Evolutionary conservation across 2,329 filamentous ascomycete species (phyloP).

Genomic region (Dendrostoma leiphaemia): DNA sequence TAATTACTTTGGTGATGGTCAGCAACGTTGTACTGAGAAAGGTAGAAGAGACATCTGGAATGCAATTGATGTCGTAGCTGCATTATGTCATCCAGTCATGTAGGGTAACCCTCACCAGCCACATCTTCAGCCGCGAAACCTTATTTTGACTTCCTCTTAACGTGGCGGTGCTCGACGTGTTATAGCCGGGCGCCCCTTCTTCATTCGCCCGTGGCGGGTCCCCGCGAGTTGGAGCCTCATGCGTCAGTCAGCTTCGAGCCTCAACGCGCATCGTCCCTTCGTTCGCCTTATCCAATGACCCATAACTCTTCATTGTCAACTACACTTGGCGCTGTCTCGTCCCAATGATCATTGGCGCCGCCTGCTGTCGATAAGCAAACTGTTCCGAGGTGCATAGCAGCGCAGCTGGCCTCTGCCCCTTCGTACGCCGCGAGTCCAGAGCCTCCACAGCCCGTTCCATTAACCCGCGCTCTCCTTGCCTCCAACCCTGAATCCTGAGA

Average conservation of each 20-base stretch:
- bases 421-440: neutral
- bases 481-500: neutral
- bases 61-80: no score
- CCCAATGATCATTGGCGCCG: neutral
- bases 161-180: neutral
- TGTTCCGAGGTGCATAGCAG: neutral
- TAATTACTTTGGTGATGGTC: no score
- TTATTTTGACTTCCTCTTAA: neutral
- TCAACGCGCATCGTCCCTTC: neutral
- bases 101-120: no score
- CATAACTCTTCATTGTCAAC: neutral
- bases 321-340: neutral
- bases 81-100: no score
- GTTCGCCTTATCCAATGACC: neutral
- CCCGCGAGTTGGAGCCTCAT: neutral
- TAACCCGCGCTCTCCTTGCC: neutral
- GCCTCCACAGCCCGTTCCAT: neutral
- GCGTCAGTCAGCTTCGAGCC: conserved; percentile 1
- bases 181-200: no score
- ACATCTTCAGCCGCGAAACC: neutral
- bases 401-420: no score
- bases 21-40: no score
- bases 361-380: neutral
- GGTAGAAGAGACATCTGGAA: no score
- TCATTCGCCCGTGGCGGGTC: neutral